Conservation (phyloP, 176 grass and related monocot species). For the Carex cristatella region DNA sequence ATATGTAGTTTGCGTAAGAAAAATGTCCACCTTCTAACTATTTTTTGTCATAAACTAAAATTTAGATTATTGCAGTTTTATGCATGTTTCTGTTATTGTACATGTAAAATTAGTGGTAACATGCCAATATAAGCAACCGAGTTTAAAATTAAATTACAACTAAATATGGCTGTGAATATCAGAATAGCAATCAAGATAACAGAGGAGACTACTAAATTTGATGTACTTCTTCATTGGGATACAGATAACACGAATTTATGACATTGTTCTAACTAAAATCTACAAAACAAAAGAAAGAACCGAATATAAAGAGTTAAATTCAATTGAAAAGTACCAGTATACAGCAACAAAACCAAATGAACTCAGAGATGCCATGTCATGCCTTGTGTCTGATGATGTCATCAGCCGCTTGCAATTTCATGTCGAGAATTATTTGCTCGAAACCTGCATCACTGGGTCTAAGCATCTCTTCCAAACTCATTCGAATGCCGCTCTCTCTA, state of each 20-base stretch:
- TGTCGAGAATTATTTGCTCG: constrained; percentile 28
- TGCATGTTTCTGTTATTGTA: background rate
- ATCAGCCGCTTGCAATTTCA: background rate
- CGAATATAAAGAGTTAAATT: too few relatives aligned
- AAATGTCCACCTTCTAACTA: background rate
- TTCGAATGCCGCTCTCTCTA: constrained; percentile 24
- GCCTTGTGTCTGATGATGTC: background rate
- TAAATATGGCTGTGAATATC: background rate
- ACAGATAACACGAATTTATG: background rate
- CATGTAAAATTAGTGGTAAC: background rate
- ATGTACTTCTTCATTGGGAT: background rate
- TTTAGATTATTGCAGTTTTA: background rate
- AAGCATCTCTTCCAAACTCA: constrained; percentile 62
- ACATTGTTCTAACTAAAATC: background rate
- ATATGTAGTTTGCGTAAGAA: too few relatives aligned
- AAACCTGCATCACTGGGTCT: constrained; percentile 55
- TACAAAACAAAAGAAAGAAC: background rate
- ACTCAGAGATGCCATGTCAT: background rate
- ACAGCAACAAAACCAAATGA: too few relatives aligned
- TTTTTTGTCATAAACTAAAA: background rate
- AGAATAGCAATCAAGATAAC: background rate
- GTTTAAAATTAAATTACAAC: background rate
- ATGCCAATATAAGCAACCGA: background rate
- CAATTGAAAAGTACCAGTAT: too few relatives aligned
- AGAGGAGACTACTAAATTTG: background rate